Evolutionary conservation across 2,329 filamentous ascomycete genomes (phyloP), one percentile per base, ranked within the genome.

Genomic region (Trichoderma cornu-damae): DNA sequence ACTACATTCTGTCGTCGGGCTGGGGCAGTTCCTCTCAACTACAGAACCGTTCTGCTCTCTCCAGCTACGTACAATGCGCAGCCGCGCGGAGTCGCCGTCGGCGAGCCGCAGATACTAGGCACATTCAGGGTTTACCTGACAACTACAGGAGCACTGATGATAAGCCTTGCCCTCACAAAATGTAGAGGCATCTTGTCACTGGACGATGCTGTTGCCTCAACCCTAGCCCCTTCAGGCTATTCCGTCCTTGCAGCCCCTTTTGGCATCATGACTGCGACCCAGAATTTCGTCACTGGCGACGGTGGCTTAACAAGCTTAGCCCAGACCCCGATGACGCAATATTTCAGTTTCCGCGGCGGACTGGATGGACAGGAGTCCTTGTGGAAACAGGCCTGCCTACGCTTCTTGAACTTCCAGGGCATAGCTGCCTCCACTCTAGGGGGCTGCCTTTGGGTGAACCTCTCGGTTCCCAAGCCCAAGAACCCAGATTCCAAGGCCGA

Each of bases 111-210:
- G 12, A 60, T 79, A 2, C 67, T 80, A 20, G 81, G 77, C 2
- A 81, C 78, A 6, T 74, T 84, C 14, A 76, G 77, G 47, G 73
- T 78, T 7, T 81, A 81, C 60, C 66, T 84, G 50, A 84, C 81
- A 5, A 83, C 79, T 1, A 79, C 78, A 0, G 82, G 82, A 2
- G 75, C 75, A 9, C 70, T 85, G 6, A 68, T 84, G 12, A 70
- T 83, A 24, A 76, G 74, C 40, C 64, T 84, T 24, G 73, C 72
- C 37, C 72, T 82, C 48, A 74, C 77, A 3, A 66, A 73, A 37
- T 77, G 79, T 40, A 70, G 75, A 35, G 79, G 77, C 6, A 67
- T 84, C 37, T 66, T 75, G 12, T 74, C 73, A 1, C 69, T 79
- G 18, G 75, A 78, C 14, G 77, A 82, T 59, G 68, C 68, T 6